phyloP scores from a whole-genome alignment of 78 protist species.

The Cyanophora paradoxa region DNA sequence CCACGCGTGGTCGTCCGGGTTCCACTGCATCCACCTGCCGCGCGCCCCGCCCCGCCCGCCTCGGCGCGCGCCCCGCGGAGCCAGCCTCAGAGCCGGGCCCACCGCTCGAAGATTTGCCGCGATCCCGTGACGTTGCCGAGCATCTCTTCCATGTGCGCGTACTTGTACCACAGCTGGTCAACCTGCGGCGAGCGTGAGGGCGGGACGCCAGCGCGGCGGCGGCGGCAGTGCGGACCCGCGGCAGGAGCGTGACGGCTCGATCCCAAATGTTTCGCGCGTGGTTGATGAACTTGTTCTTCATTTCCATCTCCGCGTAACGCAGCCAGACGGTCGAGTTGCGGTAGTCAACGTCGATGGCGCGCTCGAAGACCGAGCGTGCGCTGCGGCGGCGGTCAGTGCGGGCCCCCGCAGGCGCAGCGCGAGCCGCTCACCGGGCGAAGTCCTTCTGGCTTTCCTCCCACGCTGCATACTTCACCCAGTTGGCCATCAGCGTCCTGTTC shows the following conservation, averaged over 20 bases:
- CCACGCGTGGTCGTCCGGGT: slow-evolving; percentile 88
- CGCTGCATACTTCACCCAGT: slow-evolving; percentile 78
- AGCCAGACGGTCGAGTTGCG: slow-evolving; percentile 61
- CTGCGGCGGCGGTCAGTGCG: too few relatives aligned
- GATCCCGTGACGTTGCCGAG: slow-evolving; percentile 81
- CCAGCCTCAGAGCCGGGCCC: not conserved
- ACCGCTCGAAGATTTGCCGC: slow-evolving; percentile 82
- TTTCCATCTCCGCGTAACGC: slow-evolving; percentile 97
- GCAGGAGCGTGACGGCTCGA: slow-evolving; percentile 88
- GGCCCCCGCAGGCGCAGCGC: too few relatives aligned
- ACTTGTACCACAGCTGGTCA: slow-evolving; percentile 88
- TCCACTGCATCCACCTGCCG: slow-evolving; percentile 85
- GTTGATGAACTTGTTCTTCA: slow-evolving; percentile 74
- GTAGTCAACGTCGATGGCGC: slow-evolving; percentile 72
- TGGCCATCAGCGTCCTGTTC: not conserved
- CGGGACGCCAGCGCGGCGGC: not conserved
- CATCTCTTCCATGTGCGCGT: slow-evolving; percentile 88
- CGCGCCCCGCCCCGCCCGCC: not conserved
- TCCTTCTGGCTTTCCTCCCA: slow-evolving; percentile 93
- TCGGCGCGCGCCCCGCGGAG: not conserved
- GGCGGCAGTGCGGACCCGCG: slow-evolving; percentile 65
- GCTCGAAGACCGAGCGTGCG: slow-evolving; percentile 86
- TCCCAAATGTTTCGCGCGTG: slow-evolving; percentile 94
- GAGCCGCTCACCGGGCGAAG: slow-evolving; percentile 31
- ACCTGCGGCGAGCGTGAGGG: not conserved